Evolutionary conservation across 257 asterid genomes (phyloP).

Genomic region (Salvia hispanica): DNA sequence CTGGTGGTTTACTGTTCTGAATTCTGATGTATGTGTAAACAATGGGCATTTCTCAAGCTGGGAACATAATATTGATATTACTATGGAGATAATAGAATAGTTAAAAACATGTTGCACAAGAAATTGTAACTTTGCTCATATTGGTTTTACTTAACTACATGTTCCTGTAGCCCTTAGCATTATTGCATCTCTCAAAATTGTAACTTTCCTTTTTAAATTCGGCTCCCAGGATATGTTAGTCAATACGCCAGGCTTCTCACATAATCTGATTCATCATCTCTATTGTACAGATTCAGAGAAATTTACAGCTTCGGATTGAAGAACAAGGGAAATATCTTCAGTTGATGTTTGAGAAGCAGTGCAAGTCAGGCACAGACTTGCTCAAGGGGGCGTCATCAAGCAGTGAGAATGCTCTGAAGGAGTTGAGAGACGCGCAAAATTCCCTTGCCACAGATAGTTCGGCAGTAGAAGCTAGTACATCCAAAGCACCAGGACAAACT

Average conservation of each 20-base stretch:
- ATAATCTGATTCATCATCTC: constrained; percentile 10
- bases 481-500: constrained; percentile 32
- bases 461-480: constrained; percentile 24
- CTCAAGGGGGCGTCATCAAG: constrained; percentile 56
- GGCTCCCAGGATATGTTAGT: neutral
- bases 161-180: constrained; percentile 2
- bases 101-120: neutral
- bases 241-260: neutral
- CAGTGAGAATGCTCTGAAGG: constrained; percentile 45
- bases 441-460: constrained; percentile 26
- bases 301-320: constrained; percentile 86
- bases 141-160: neutral
- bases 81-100: neutral
- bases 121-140: neutral
- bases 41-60: constrained; percentile 3
- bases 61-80: constrained; percentile 7
- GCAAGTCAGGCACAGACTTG: constrained; percentile 58
- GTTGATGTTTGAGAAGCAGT: constrained; percentile 92
- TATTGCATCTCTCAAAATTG: constrained; percentile 12
- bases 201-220: neutral
- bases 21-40: constrained; percentile 3
- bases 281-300: constrained; percentile 79
- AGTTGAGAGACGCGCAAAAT: neutral
- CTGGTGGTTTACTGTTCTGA: neutral
- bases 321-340: constrained; percentile 85